Evolutionary conservation across 768 basidiomycete species (phyloP), one percentile per base, ranked within the genome.

Genomic region (Amanita rimosa): DNA sequence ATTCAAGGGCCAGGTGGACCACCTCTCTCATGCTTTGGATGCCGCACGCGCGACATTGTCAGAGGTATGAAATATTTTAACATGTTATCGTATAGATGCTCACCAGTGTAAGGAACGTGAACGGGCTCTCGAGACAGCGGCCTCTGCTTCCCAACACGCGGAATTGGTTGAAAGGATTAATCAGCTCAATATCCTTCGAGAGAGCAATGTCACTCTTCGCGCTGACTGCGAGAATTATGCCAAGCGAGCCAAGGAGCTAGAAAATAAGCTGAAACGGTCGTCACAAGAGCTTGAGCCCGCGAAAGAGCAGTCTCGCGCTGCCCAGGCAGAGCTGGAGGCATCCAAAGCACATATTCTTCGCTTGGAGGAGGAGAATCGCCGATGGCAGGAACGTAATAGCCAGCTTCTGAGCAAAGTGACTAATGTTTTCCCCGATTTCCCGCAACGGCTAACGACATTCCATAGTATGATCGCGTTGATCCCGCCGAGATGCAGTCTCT

Each of bases 81-180:
- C 36, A 22, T 7, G 11, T 27, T 44, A 26, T 46, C 55, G 16
- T 56, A 43, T 27, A 14, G 38, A 37, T 4, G 17, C 19, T 49
- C 24, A 49, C 16, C 3, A 16, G 14, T 17, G 14, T 46, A 52
- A 92, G 87, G 90, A 93, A 62, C 83, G 90, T 14, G 85, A 89
- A 57, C 79, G 78, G 46, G 85, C 84, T 2, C 74, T 84, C 5
- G 75, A 85, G 56, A 71, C 76, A 14, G 78, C 83, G 6, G 70
- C 82, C 0, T 86, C 85, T 1, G 79, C 85, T 29, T 72, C 83
- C 2, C 86, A 92, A 55, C 91, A 93, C 53, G 76, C 80, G 13
- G 88, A 92, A 58, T 76, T 93, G 44, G 68, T 93, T 43, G 87
- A 91, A 62, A 75, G 84, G 53, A 91, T 92, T 63, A 86, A 89